Conservation (phyloP, 805 yeast species). For the Candida adriatica region DNA sequence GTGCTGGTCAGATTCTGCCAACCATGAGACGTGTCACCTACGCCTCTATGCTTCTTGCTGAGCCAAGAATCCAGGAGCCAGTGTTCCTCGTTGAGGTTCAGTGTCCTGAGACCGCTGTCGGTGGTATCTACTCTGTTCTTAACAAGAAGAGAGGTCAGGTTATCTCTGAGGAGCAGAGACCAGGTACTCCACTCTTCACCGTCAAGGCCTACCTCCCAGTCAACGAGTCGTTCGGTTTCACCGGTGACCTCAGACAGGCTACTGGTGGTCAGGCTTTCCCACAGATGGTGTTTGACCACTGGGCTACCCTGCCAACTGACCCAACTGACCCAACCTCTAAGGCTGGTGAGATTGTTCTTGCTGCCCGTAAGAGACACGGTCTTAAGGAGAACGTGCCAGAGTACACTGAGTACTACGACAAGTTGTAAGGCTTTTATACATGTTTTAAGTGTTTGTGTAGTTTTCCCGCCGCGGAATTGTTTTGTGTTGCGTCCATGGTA, state of each 20-base stretch:
- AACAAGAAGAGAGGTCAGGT: constrained; percentile 99
- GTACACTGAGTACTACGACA: constrained; percentile 98
- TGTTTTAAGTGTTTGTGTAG: constrained; percentile 2
- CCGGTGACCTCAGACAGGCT: constrained; percentile 98
- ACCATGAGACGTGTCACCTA: constrained; percentile 99
- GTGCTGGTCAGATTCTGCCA: constrained; percentile 99
- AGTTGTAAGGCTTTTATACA: constrained; percentile 45
- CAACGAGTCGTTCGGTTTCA: constrained; percentile 99
- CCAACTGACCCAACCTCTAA: constrained; percentile 79
- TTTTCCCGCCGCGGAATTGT: no score
- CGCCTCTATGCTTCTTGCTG: constrained; percentile 97
- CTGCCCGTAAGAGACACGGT: constrained; percentile 92
- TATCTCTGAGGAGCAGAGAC: constrained; percentile 98
- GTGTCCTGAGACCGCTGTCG: constrained; percentile 99
- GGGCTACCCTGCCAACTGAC: constrained; percentile 89
- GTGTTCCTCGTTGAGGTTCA: constrained; percentile 98
- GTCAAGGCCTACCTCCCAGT: constrained; percentile 99
- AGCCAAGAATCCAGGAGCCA: constrained; percentile 99
- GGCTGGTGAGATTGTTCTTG: constrained; percentile 59
- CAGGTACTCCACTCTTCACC: constrained; percentile 99
- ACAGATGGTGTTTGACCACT: constrained; percentile 99
- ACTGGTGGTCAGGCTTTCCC: constrained; percentile 99
- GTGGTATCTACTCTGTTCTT: constrained; percentile 99
- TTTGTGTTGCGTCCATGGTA: no score
- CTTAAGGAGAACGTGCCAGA: constrained; percentile 96